phyloP scores from a whole-genome alignment of 2,329 filamentous ascomycete genomes.

The Fusarium nanum region DNA sequence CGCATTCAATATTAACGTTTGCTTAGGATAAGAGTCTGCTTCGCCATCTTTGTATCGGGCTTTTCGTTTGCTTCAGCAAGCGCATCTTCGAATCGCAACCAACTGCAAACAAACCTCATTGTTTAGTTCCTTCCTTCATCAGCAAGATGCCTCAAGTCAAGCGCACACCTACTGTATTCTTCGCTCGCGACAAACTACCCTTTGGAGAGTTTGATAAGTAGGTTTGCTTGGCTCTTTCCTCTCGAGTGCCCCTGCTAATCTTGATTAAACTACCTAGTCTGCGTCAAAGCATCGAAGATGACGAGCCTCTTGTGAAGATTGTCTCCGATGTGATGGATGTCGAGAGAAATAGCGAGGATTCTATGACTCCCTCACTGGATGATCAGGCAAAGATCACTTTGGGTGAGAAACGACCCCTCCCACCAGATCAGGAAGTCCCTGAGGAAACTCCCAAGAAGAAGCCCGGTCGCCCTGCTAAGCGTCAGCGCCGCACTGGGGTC shows the following conservation, averaged over 20 bases:
- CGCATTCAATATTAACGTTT: background rate
- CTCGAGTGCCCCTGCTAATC: background rate
- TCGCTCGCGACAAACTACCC: conserved; percentile 34
- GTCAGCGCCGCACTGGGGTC: conserved; percentile 1
- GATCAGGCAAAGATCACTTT: background rate
- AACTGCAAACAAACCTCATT: background rate
- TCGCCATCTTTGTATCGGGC: background rate
- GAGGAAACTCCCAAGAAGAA: background rate
- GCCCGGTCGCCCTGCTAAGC: conserved; percentile 17
- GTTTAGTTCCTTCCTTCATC: background rate
- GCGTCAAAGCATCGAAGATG: conserved; percentile 24
- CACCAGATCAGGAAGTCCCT: background rate
- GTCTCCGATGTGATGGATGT: conserved; percentile 23
- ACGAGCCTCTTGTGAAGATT: background rate
- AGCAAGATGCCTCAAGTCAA: conserved; percentile 28
- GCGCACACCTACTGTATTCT: conserved; percentile 33
- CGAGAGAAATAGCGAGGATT: conserved; percentile 13
- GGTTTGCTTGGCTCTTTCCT: background rate
- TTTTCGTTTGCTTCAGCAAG: background rate
- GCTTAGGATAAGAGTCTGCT: background rate
- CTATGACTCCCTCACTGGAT: background rate
- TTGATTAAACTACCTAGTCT: background rate
- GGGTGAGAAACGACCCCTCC: conserved; percentile 9
- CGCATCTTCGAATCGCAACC: background rate
- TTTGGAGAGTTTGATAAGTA: conserved; percentile 31